These are phyloP conservation scores for Quercus aquifolioides DNA, from an alignment of 306 rosid genomes.

Conservation along the genomic window DNA sequence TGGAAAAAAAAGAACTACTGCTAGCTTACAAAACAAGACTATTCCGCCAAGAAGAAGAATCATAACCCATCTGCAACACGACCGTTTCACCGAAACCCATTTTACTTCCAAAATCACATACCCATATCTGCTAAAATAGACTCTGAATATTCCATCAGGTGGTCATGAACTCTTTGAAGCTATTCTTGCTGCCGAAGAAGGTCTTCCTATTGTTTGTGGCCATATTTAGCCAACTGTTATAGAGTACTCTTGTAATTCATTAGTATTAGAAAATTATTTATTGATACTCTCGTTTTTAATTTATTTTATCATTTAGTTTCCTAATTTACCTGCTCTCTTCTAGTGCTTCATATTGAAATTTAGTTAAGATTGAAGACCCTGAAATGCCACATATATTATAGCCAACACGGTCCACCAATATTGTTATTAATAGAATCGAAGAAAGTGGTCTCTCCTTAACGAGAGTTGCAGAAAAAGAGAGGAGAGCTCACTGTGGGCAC, in stretches of 20 bases:
- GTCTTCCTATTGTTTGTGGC: constrained; percentile 69
- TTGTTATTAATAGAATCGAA: too few species aligned
- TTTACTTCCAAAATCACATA: too few species aligned
- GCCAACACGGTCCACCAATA: too few species aligned
- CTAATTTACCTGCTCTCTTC: constrained; percentile 71
- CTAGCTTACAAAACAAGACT: too few species aligned
- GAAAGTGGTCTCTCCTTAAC: too few species aligned
- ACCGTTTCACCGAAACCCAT: too few species aligned
- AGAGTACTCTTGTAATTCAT: constrained; percentile 46
- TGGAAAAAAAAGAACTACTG: too few species aligned
- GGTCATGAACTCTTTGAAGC: constrained; percentile 60
- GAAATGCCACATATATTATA: constrained; percentile 29
- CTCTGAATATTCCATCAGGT: constrained; percentile 61
- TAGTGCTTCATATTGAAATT: constrained; percentile 65
- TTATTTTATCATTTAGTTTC: neutral
- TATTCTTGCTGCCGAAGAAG: constrained; percentile 54
- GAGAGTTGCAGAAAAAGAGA: too few species aligned
- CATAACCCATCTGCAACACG: too few species aligned
- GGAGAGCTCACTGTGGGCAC: too few species aligned
- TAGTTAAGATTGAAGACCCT: constrained; percentile 47
- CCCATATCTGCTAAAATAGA: constrained; percentile 50
- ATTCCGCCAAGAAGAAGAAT: too few species aligned
- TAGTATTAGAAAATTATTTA: neutral
- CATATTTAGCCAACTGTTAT: constrained; percentile 51
- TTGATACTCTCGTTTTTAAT: neutral